Evolutionary conservation across 768 basidiomycete species (phyloP).

Genomic region (Suillus bovinus): DNA sequence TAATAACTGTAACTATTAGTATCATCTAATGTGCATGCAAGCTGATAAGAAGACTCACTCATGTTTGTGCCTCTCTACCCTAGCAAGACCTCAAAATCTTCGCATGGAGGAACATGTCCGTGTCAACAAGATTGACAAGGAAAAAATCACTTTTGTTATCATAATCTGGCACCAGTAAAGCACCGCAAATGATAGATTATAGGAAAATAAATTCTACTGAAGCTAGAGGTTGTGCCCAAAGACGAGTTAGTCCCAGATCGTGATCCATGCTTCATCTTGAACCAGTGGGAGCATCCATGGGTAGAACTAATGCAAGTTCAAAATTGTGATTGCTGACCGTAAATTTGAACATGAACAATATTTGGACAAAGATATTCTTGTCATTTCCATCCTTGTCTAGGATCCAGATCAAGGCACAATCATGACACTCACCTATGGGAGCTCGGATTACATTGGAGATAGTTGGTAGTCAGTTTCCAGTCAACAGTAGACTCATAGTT

Average conservation of each 20-base stretch:
- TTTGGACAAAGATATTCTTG: slow-evolving; percentile 4
- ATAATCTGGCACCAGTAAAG: slow-evolving; percentile 8
- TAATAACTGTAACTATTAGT: background rate
- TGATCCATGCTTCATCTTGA: slow-evolving; percentile 14
- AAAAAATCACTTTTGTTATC: slow-evolving; percentile 21
- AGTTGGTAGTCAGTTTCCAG: slow-evolving; percentile 29
- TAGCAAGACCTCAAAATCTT: background rate
- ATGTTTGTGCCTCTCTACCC: background rate
- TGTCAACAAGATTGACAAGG: slow-evolving; percentile 30
- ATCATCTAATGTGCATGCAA: slow-evolving; percentile 22
- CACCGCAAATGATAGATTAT: background rate
- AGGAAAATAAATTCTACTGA: slow-evolving; percentile 2
- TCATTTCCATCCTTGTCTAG: background rate
- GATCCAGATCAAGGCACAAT: slow-evolving; percentile 28
- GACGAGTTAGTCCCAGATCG: slow-evolving; percentile 18
- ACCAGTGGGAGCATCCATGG: slow-evolving; percentile 19
- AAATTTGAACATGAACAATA: slow-evolving; percentile 21
- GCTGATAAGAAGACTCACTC: slow-evolving; percentile 10
- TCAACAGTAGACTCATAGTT: slow-evolving; percentile 29
- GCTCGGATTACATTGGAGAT: slow-evolving; percentile 31
- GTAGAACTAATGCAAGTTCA: slow-evolving; percentile 21
- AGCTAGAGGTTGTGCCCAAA: slow-evolving; percentile 12
- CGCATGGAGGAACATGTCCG: slow-evolving; percentile 26
- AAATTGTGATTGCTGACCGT: slow-evolving; percentile 10
- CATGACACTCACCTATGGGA: slow-evolving; percentile 31